Evolutionary conservation across 2,329 filamentous ascomycete species (phyloP), one percentile per base, ranked within the genome.

Genomic region (Talaromyces sp.): DNA sequence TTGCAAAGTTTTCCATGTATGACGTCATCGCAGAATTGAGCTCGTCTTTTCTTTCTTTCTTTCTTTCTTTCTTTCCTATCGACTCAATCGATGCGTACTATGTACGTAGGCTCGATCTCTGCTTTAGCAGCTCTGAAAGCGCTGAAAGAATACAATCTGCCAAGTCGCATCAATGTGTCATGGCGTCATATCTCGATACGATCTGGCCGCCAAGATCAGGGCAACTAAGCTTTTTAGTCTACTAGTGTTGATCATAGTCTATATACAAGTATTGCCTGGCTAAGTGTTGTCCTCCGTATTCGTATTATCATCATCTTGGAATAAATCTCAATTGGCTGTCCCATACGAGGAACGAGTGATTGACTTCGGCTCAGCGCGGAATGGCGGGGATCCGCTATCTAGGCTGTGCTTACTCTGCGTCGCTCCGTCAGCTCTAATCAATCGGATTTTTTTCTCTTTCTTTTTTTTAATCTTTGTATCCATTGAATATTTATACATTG

Each of bases 351-450:
- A 35, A 19, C 27, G 49, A 31, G 35, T 10, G 31, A 50, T 54
- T 52, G 8, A 35, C 15, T 9, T 33, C 50, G 39, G 35, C 43
- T 49, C 50, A 25, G 58, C 27, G 58, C 58, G 58, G 58, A 61
- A 61, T 49, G 25, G 58, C 58, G 58, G 58, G 58, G 58, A 49
- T 61, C 58, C 58, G 58, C 58, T 35, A 49, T 61, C 9, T 50
- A 61, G 58, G 58, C 58, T 61, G 58, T 61, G 58, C 39, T 27
- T 22, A 13, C 52, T 35, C 9, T 37, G 9, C 9, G 13, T 37
- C 35, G 35, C 13, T 10, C 47, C n/a, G 47, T 31, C 54, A 17
- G 54, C 37, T 27, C 17, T 15, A 3, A n/a, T 47, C 35, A 37
- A 8, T 13, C 35, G 9, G 35, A 37, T 15, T 56, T 37, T n/a